Evolutionary conservation across 2,329 filamentous ascomycete genomes (phyloP).

Genomic region (Cordyceps farinosa): DNA sequence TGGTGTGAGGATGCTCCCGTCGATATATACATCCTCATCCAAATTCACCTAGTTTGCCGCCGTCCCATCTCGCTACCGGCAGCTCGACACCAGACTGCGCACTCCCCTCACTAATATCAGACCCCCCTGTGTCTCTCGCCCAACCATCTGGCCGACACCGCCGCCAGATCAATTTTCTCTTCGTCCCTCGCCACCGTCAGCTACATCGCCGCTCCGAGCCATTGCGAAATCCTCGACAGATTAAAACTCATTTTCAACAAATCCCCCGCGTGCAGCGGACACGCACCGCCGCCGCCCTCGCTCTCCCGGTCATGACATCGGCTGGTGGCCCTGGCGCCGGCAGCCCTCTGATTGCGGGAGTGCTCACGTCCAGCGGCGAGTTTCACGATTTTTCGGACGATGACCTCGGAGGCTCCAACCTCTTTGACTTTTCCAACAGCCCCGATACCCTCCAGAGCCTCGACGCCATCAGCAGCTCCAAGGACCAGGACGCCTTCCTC

Average conservation of each 20-base stretch:
- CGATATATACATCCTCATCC: background rate
- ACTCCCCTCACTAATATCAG: constrained; percentile 6
- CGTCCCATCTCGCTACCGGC: background rate
- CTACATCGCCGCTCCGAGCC: background rate
- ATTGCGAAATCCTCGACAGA: background rate
- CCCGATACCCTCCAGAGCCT: constrained; percentile 36
- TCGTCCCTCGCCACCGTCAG: background rate
- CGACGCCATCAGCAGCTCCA: constrained; percentile 27
- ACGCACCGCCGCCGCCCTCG: constrained; percentile 18
- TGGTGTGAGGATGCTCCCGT: background rate
- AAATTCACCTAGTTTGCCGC: background rate
- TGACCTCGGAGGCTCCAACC: constrained; percentile 31
- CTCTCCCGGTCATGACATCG: constrained; percentile 35
- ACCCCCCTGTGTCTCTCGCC: constrained; percentile 1
- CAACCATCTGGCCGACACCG: constrained; percentile 7
- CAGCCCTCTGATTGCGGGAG: constrained; percentile 39
- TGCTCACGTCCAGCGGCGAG: constrained; percentile 36
- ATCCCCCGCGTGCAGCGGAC: constrained; percentile 20
- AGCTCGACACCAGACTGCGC: background rate
- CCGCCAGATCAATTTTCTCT: background rate
- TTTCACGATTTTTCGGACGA: constrained; percentile 39
- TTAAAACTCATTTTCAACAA: background rate
- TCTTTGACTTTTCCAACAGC: constrained; percentile 37
- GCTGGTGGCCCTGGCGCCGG: constrained; percentile 30
- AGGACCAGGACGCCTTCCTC: constrained; percentile 31